These are phyloP conservation scores for Helotiales sp. DNA, from an alignment of 2,329 filamentous ascomycete genomes.

Conservation along the genomic window DNA sequence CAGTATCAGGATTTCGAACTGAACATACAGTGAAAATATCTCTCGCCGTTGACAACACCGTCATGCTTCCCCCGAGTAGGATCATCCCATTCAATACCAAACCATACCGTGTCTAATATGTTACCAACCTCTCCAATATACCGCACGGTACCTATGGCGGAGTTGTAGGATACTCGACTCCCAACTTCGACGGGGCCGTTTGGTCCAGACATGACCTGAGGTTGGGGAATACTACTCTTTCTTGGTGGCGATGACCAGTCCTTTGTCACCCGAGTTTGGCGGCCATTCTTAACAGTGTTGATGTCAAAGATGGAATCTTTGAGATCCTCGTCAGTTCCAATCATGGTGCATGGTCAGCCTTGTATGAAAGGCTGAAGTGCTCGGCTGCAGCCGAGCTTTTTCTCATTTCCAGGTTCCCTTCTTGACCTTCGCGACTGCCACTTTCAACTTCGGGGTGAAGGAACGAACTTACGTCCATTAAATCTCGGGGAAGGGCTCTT, in stretches of 20 bases:
- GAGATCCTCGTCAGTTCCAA: too few relatives aligned
- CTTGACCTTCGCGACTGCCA: not conserved
- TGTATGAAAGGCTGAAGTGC: slow-evolving; percentile 28
- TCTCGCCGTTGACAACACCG: slow-evolving; percentile 74
- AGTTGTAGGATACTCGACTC: slow-evolving; percentile 78
- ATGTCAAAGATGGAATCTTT: too few relatives aligned
- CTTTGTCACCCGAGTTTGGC: too few relatives aligned
- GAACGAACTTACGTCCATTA: not conserved
- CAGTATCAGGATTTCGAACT: not conserved
- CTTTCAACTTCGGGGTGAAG: not conserved
- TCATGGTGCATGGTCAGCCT: slow-evolving; percentile 18
- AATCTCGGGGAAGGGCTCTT: not conserved
- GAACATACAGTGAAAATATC: slow-evolving; percentile 77
- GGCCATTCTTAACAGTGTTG: too few relatives aligned
- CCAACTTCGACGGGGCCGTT: slow-evolving; percentile 45
- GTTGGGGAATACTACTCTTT: too few relatives aligned
- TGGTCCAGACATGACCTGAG: too few relatives aligned
- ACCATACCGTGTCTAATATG: slow-evolving; percentile 67
- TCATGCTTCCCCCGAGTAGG: slow-evolving; percentile 83
- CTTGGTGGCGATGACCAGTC: too few relatives aligned
- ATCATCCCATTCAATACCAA: slow-evolving; percentile 98
- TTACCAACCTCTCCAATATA: slow-evolving; percentile 79
- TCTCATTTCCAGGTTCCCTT: not conserved
- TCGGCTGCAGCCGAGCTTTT: slow-evolving; percentile 18
- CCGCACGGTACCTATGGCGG: slow-evolving; percentile 77